Conservation (phyloP, 2,329 filamentous ascomycete genomes). For the Beauveria asiatica region DNA sequence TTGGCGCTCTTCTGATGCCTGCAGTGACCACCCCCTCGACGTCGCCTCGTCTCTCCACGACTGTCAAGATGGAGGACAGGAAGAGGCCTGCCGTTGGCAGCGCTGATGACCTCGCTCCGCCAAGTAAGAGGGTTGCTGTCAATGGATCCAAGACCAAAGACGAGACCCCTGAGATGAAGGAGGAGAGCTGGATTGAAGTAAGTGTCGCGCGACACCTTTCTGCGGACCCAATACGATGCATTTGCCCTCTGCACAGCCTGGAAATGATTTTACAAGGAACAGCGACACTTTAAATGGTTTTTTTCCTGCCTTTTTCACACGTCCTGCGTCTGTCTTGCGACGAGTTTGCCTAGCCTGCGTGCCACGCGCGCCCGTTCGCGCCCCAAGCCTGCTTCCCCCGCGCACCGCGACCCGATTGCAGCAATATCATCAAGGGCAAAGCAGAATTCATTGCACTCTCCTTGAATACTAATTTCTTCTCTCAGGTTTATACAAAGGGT, state of each 20-base stretch:
- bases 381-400: not conserved
- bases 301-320: not conserved
- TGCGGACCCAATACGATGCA: not conserved
- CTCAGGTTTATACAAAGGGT: slow-evolving; percentile 57
- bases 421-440: not conserved
- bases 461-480: slow-evolving; percentile 15
- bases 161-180: slow-evolving; percentile 46
- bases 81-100: slow-evolving; percentile 83
- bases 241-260: not conserved
- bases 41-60: slow-evolving; percentile 67
- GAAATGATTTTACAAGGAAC: not conserved
- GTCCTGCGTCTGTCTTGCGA: not conserved
- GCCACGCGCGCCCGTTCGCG: not conserved
- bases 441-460: not conserved
- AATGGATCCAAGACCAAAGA: slow-evolving; percentile 62
- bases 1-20: slow-evolving; percentile 63
- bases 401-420: slow-evolving; percentile 1
- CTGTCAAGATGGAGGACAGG: slow-evolving; percentile 98
- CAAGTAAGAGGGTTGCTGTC: slow-evolving; percentile 83
- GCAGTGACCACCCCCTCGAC: slow-evolving; percentile 67
- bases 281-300: not conserved
- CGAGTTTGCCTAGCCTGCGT: not conserved
- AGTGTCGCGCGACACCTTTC: slow-evolving; percentile 38
- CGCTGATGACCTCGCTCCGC: slow-evolving; percentile 75
- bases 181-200: slow-evolving; percentile 57